Conservation (phyloP, 1,284 basidiomycete genomes). For the Trichosporon asahii region DNA sequence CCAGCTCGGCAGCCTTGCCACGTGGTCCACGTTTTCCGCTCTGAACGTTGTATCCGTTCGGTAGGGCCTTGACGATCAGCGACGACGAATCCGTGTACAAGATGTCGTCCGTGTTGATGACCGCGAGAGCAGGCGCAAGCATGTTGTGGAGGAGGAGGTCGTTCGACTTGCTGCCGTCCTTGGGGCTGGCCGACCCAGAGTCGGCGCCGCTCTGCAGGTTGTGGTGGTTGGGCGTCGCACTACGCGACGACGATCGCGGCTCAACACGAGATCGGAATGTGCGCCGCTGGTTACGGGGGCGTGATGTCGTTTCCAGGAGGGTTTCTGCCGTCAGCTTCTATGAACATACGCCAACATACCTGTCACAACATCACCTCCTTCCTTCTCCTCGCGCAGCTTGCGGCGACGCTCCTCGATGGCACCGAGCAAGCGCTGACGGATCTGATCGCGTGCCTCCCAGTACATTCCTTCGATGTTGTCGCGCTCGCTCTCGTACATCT, state of each 20-base stretch:
- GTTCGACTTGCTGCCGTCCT: constrained; percentile 32
- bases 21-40: constrained; percentile 43
- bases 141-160: constrained; percentile 42
- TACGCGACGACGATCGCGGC: constrained; percentile 20
- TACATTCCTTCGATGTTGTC: constrained; percentile 55
- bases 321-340: neutral
- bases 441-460: constrained; percentile 51
- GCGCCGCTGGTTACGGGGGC: constrained; percentile 7
- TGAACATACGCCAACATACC: constrained; percentile 40
- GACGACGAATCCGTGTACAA: constrained; percentile 43
- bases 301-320: constrained; percentile 3
- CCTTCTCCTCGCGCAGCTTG: constrained; percentile 56
- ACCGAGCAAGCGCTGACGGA: constrained; percentile 52
- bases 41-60: constrained; percentile 30
- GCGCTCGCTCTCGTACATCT: constrained; percentile 54
- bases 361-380: constrained; percentile 54
- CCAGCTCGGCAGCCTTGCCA: constrained; percentile 34
- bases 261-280: constrained; percentile 29
- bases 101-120: constrained; percentile 47
- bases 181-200: constrained; percentile 19
- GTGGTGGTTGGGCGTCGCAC: constrained; percentile 17
- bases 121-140: constrained; percentile 40
- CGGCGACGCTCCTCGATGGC: constrained; percentile 54
- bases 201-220: constrained; percentile 21
- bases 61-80: constrained; percentile 42